Base-by-base conservation (phyloP, 1,284 basidiomycete genomes). In the Sanghuangporus baumii region DNA sequence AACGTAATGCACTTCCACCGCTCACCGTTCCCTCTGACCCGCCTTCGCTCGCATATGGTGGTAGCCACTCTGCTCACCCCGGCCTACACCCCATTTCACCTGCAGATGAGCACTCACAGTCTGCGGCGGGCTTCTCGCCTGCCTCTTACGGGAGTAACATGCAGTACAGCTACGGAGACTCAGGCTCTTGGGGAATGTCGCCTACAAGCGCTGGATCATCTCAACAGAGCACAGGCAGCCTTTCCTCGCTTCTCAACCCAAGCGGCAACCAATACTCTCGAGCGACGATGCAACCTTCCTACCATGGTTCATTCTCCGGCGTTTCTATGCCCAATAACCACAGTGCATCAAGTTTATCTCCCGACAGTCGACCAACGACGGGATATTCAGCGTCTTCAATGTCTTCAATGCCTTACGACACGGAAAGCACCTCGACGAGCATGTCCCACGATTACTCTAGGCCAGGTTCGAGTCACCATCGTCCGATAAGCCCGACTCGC, bases 351-450 rank as follows among this genome's bases (percentile, higher is more conserved):
- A 88, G 87, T 3, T 72, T 89, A 64, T 92, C 90, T 1, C 90
- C 91, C 2, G 90, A 92, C 71, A 89, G 88, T 72, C 84, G 90
- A 57, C 90, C 90, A 2, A 87, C 86, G 1, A 91, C 90, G 0
- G 89, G 90, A 12, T 93, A 93, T 72, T 91, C 89, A 34, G 88
- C 89, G 61, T 86, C 88, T 1, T 90, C 88, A 14, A 86, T 89
- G 68, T 86, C 85, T 0, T 89, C 88, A 14, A 71, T 89, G 66
- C 80, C 85, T 1, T 91, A 90, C 72, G 86, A 87, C 56, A 91
- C 60, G 76, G 76, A 23, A 71, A 73, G 1, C 74, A 73, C 23
- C 61, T 69, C 36, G 71, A 79, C 55, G 81, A 83, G 60, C 74
- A 77, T 52, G 63, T 61, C 57, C 56, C 74, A 76, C 14, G 87